Evolutionary conservation across 257 asterid genomes (phyloP), one percentile per base, ranked within the genome.

Genomic region (Nicotiana benthamiana): DNA sequence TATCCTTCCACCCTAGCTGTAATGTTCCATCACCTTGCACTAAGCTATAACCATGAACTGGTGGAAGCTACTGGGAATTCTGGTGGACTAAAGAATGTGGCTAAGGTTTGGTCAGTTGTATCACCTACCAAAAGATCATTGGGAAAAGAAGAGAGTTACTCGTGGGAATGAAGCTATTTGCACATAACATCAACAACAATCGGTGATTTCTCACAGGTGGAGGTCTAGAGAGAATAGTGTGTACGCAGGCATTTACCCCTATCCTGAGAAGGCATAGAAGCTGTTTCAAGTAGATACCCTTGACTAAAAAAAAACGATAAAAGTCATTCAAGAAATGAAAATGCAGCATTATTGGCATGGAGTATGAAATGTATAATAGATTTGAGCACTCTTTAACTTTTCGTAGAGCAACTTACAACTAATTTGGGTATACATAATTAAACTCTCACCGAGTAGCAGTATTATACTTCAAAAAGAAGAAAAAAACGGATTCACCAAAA

Each of bases 1-100:
- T 90, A 4, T 92, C 94, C 83, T 92, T 94, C 97, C 98, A 94
- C 9, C 98, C 98, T 3, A 94, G 82, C 86, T 91, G 88, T 20
- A 92, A 81, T 3, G 93, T 90, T 26, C 98, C 98, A 85, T 94
- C 97, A 63, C 96, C n/a, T 82, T 89, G 95, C 70, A 87, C 94
- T 9, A 93, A 88, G 78, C 88, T 92, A 75, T 92, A 92, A 12
- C 95, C 96, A 20, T 89, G 79, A 20, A 70, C 84, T 9, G 91
- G 81, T 28, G 94, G 94, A n/a, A n/a, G n/a, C n/a, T n/a, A n/a
- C n/a, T n/a, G n/a, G n/a, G n/a, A n/a, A n/a, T n/a, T n/a, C n/a
- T n/a, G n/a, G n/a, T n/a, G n/a, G n/a, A n/a, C n/a, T n/a, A n/a
- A n/a, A n/a, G n/a, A n/a, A n/a, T n/a, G n/a, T n/a, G n/a, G n/a